Percentiles rank a stretch among this genome's conserved stretches.
These are phyloP conservation scores for Arthroderma uncinatum DNA, from an alignment of 2,329 filamentous ascomycete species.

Conservation along the genomic window DNA sequence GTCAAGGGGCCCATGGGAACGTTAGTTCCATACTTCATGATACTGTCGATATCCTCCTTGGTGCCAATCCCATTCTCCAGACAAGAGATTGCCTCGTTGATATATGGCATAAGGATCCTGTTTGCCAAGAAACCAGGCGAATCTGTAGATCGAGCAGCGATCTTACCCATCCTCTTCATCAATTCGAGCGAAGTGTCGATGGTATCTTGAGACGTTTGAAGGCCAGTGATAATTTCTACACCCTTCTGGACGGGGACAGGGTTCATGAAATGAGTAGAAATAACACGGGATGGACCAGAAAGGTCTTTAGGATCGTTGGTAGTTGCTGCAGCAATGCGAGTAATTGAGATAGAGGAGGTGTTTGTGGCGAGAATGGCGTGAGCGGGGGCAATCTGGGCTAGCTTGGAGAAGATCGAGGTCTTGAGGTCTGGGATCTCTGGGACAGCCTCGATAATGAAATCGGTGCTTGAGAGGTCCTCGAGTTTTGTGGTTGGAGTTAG, in stretches of 20 bases:
- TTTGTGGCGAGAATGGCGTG: slow-evolving; percentile 93
- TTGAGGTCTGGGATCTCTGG: slow-evolving; percentile 86
- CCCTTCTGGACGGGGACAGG: slow-evolving; percentile 94
- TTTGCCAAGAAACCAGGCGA: slow-evolving; percentile 92
- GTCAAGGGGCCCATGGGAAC: slow-evolving; percentile 95
- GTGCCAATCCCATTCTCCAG: slow-evolving; percentile 83
- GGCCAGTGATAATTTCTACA: slow-evolving; percentile 89
- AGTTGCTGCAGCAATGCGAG: slow-evolving; percentile 82
- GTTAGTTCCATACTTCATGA: slow-evolving; percentile 99
- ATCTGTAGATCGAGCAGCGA: slow-evolving; percentile 77
- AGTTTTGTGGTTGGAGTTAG: slow-evolving; percentile 61
- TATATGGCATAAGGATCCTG: slow-evolving; percentile 96
- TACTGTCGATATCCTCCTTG: slow-evolving; percentile 85
- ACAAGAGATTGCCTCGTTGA: slow-evolving; percentile 95
- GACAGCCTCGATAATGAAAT: slow-evolving; percentile 96
- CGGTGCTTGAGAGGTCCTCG: slow-evolving; percentile 66
- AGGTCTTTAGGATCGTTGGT: slow-evolving; percentile 67
- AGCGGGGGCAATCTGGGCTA: slow-evolving; percentile 68
- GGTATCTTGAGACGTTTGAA: slow-evolving; percentile 79
- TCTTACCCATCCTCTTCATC: slow-evolving; percentile 85
- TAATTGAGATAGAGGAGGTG: slow-evolving; percentile 97
- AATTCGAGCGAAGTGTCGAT: slow-evolving; percentile 73
- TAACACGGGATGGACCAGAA: slow-evolving; percentile 71
- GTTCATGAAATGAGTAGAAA: slow-evolving; percentile 99
- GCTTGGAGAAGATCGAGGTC: slow-evolving; percentile 69